Percentiles rank a stretch among this genome's conserved stretches.
Conservation (phyloP, 805 yeast genomes). For the Wickerhamiella cacticola region DNA sequence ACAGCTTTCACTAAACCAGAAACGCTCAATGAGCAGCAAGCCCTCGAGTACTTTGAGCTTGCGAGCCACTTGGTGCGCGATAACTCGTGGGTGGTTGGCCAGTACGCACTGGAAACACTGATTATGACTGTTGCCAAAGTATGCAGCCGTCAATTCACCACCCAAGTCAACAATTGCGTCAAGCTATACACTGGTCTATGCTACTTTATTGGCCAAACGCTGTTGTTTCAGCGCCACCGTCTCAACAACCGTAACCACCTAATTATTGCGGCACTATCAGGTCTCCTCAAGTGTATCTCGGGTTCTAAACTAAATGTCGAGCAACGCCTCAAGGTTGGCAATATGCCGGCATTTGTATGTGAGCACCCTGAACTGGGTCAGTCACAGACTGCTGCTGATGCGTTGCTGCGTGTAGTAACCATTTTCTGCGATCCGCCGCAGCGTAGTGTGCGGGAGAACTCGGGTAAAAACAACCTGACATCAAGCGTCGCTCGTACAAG, state of each 20-base stretch:
- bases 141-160: constrained; percentile 15
- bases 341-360: background rate
- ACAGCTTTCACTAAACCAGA: background rate
- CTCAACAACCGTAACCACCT: constrained; percentile 64
- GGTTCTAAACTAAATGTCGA: constrained; percentile 11
- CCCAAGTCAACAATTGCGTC: constrained; percentile 18
- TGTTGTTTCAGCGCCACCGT: constrained; percentile 58
- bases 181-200: constrained; percentile 33
- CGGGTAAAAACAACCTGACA: constrained; percentile 34
- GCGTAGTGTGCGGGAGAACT: constrained; percentile 23
- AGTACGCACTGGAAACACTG: constrained; percentile 50
- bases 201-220: constrained; percentile 44
- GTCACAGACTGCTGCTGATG: constrained; percentile 18
- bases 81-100: constrained; percentile 48
- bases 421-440: constrained; percentile 65
- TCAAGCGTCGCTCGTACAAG: constrained; percentile 47
- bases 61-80: constrained; percentile 38
- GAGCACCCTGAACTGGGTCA: background rate
- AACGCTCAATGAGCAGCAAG: constrained; percentile 2
- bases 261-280: constrained; percentile 37
- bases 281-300: constrained; percentile 40
- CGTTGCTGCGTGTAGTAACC: constrained; percentile 45
- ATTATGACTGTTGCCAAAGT: constrained; percentile 33
- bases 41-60: constrained; percentile 22
- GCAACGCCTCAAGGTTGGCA: constrained; percentile 8